A percentile compares a stretch with the other conserved stretches of the same genome.
Evolutionary conservation across 768 basidiomycete species (phyloP).

Genomic region (Candolleomyces efflorescens): DNA sequence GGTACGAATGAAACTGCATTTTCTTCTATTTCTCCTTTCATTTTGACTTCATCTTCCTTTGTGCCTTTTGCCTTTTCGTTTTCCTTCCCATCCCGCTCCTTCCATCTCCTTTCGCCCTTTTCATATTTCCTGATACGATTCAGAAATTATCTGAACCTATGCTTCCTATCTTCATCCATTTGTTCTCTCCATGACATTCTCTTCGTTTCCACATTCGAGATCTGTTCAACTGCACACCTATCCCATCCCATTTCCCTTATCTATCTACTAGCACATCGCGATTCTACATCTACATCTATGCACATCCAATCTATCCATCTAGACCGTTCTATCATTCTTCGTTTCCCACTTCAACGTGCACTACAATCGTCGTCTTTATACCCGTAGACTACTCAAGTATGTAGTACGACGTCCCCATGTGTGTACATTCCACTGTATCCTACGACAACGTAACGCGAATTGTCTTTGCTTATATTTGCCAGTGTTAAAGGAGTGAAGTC

Average conservation of each 20-base stretch:
- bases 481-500: slow-evolving; percentile 2
- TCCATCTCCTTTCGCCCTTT: not conserved
- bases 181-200: not conserved
- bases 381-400: not conserved
- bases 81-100: not conserved
- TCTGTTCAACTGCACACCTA: not conserved
- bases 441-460: not conserved
- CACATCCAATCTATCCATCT: not conserved
- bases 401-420: not conserved
- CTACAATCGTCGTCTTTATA: not conserved
- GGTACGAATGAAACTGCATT: not conserved
- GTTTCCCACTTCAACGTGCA: not conserved
- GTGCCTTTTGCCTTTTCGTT: not conserved
- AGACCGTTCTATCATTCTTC: slow-evolving; percentile 4
- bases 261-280: not conserved
- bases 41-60: not conserved
- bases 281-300: not conserved
- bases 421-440: slow-evolving; percentile 6
- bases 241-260: not conserved
- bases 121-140: not conserved
- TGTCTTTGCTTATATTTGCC: not conserved
- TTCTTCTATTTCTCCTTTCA: not conserved
- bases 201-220: not conserved
- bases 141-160: not conserved
- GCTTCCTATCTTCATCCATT: slow-evolving; percentile 3